Evolutionary conservation across 2,329 filamentous ascomycete species (phyloP).

Genomic region (Zymoseptoria pseudotritici): DNA sequence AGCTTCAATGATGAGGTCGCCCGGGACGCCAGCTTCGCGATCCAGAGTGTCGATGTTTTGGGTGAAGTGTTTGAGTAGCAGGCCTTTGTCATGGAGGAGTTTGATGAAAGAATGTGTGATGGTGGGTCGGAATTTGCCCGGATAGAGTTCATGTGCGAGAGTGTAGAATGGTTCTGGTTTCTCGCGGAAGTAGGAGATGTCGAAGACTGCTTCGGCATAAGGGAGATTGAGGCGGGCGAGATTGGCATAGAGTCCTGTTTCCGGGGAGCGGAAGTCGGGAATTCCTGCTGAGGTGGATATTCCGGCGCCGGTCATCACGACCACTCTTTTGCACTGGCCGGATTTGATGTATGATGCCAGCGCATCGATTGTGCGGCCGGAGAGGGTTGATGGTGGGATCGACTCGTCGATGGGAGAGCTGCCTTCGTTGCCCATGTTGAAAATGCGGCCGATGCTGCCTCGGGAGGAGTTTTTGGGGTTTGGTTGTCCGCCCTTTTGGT

Average conservation of each 20-base stretch:
- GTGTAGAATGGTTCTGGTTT: conserved; percentile 89
- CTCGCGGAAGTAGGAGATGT: conserved; percentile 77
- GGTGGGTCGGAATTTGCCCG: conserved; percentile 80
- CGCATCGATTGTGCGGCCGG: conserved; percentile 60
- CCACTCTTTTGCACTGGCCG: conserved; percentile 60
- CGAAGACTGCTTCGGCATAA: conserved; percentile 87
- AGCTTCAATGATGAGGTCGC: conserved; percentile 77
- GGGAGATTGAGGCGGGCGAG: conserved; percentile 78
- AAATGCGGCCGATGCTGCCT: conserved; percentile 14
- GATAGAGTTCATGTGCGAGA: conserved; percentile 84
- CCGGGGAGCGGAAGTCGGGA: conserved; percentile 88
- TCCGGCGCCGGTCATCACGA: conserved; percentile 85
- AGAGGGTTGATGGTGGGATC: conserved; percentile 57
- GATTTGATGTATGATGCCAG: conserved; percentile 75
- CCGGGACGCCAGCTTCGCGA: conserved; percentile 73
- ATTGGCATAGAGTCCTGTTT: conserved; percentile 90
- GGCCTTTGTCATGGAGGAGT: conserved; percentile 68
- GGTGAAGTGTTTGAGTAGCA: conserved; percentile 82
- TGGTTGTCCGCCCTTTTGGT: conserved; percentile 23
- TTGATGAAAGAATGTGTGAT: conserved; percentile 83
- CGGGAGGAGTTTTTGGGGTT: conserved; percentile 18
- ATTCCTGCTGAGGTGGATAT: conserved; percentile 71
- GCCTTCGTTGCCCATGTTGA: conserved; percentile 79
- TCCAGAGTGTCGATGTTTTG: conserved; percentile 98
- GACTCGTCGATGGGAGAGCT: conserved; percentile 60